Percentiles rank a stretch among this genome's conserved stretches.
Conservation (phyloP, 2,329 filamentous ascomycete species). For the Ophiostoma quercus region DNA sequence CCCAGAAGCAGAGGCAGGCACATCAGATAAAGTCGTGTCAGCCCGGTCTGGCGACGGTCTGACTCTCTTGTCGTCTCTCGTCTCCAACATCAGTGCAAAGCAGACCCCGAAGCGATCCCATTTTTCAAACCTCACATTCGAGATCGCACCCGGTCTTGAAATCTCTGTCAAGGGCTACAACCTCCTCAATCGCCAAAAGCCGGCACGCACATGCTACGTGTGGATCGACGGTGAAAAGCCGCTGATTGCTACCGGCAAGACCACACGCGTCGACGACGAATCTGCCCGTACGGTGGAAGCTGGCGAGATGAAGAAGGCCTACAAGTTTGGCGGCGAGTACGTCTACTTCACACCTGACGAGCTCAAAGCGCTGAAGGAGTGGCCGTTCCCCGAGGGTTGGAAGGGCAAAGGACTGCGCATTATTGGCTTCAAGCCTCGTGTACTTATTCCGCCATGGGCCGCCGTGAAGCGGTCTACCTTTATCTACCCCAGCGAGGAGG, state of each 20-base stretch:
- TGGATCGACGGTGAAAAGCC: conserved; percentile 82
- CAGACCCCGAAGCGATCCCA: conserved; percentile 78
- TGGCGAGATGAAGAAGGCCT: conserved; percentile 79
- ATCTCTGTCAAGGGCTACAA: conserved; percentile 95
- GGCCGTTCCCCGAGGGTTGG: conserved; percentile 44
- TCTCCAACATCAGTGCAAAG: conserved; percentile 90
- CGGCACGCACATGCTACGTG: conserved; percentile 77
- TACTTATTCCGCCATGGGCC: conserved; percentile 72
- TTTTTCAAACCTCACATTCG: conserved; percentile 81
- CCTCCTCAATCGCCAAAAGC: conserved; percentile 75
- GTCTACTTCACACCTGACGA: conserved; percentile 83
- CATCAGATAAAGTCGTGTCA: conserved; percentile 53
- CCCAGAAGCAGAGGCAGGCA: conserved; percentile 63
- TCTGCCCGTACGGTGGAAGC: conserved; percentile 73
- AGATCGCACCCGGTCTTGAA: conserved; percentile 74
- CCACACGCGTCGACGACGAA: conserved; percentile 70
- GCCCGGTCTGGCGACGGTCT: conserved; percentile 57
- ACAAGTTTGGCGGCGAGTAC: conserved; percentile 90
- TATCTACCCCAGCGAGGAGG: conserved; percentile 88
- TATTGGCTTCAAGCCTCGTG: conserved; percentile 85
- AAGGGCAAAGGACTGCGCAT: conserved; percentile 79
- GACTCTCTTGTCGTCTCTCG: conserved; percentile 64
- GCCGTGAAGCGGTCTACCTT: conserved; percentile 82
- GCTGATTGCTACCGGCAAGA: conserved; percentile 71
- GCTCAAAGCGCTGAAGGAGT: conserved; percentile 64